Base-by-base conservation (phyloP, 495 filamentous ascomycete genomes). In the Talaromyces wortmannii region DNA sequence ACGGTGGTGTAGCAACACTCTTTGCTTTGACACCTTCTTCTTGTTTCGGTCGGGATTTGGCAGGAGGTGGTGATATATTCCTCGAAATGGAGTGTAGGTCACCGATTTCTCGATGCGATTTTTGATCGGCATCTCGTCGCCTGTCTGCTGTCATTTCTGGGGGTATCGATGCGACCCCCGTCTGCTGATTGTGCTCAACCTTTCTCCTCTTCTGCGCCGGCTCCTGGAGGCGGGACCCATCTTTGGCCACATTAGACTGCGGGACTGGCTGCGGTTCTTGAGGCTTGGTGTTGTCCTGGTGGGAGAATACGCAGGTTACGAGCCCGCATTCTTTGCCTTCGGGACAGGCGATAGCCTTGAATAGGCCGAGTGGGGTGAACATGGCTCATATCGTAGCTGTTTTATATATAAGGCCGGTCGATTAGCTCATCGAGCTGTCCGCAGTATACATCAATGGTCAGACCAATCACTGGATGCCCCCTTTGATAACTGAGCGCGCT, bases 271-370 rank as follows among this genome's bases (percentile, higher is more conserved):
- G 44, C 45, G 11, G 8, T 57, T 31, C 31, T 70, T 63, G 0
- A 2, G 29, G 6, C 44, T 45, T 45, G 2, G 42, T 11, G 0
- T 23, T 23, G 23, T 53, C 52, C 16, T 30, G 30, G 61, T 87
- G 84, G 7, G 70, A 75, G 65, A 87, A 87, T 12, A 87, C 72
- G 68, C 84, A 88, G 50, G 70, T 76, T n/a, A 78, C 62, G 7
- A 86, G 67, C 16, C 63, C 57, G 63, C 84, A 88, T 48, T 63
- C 48, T 50, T 82, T 69, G 13, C 79, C 77, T 48, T 80, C 67
- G 0, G 88, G 87, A 64, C 89, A 92, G 31, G 77, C 69, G 30
- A 90, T 73, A 30, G 73, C 73, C 59, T 78, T 83, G 67, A 91
- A 87, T 31, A 85, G 69, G 4, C 82, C 82, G 11, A 86, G 73